Evolutionary conservation across 2,329 filamentous ascomycete genomes (phyloP).

Genomic region (Proliferodiscus dingleyae): DNA sequence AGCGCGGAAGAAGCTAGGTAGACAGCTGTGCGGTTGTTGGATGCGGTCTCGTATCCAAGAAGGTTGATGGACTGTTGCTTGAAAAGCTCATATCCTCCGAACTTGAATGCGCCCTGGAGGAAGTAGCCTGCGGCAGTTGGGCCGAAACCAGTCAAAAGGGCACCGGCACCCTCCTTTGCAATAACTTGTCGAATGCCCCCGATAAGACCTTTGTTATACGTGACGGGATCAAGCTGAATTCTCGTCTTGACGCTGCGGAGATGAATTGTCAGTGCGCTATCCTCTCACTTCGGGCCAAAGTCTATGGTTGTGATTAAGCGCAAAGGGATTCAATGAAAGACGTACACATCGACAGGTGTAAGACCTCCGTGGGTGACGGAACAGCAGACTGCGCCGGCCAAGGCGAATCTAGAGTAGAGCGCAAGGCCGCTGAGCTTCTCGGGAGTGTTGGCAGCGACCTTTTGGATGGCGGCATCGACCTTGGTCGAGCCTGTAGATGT

Average conservation of each 20-base stretch:
- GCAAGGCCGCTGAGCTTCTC: slow-evolving; percentile 55
- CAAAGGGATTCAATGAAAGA: slow-evolving; percentile 34
- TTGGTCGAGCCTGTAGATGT: slow-evolving; percentile 29
- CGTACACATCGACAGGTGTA: slow-evolving; percentile 99
- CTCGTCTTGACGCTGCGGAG: slow-evolving; percentile 79
- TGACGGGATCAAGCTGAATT: slow-evolving; percentile 86
- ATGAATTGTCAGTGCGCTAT: slow-evolving; percentile 22
- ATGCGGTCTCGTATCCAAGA: slow-evolving; percentile 71
- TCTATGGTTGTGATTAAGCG: slow-evolving; percentile 1
- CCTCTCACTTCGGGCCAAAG: slow-evolving; percentile 6
- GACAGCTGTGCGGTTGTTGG: slow-evolving; percentile 74
- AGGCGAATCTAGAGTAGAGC: slow-evolving; percentile 94
- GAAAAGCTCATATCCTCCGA: slow-evolving; percentile 94
- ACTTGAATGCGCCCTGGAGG: slow-evolving; percentile 90
- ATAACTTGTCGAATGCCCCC: slow-evolving; percentile 85
- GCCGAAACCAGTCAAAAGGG: slow-evolving; percentile 79
- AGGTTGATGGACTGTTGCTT: slow-evolving; percentile 84
- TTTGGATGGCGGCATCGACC: slow-evolving; percentile 31
- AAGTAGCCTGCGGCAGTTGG: slow-evolving; percentile 88
- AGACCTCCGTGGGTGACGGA: slow-evolving; percentile 95
- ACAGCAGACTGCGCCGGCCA: slow-evolving; percentile 97
- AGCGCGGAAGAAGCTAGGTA: slow-evolving; percentile 67
- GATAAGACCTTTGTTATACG: slow-evolving; percentile 84
- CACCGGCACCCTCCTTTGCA: slow-evolving; percentile 76
- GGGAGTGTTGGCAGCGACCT: slow-evolving; percentile 28